Base-by-base conservation (phyloP, 2,329 filamentous ascomycete species). In the Blastomyces silverae region DNA sequence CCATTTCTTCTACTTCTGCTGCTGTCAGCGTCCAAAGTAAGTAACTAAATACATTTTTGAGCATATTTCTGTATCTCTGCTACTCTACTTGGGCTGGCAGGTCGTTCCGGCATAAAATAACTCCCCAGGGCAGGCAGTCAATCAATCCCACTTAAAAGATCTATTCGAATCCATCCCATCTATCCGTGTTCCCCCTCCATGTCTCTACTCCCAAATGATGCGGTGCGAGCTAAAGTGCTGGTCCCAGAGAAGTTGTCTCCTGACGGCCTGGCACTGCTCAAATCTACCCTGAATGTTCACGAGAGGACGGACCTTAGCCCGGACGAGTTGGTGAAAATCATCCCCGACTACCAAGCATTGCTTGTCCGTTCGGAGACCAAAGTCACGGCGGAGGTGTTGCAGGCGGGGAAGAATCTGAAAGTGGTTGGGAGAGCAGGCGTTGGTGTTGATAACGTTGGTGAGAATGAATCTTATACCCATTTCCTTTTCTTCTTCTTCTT, bases 351-450 rank as follows among this genome's bases (percentile, higher is more conserved):
- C 74, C 85, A 92, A 59, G 90, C 88, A 25, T 82, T 93, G 62
- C 89, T 93, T 66, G 87, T 93, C 52, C 87, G 90, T 2, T 92
- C 89, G 48, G 90, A 92, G 77, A 93, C 90, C 1, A 89, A 92
- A 72, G 89, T 93, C 66, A 92, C 88, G 0, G 83, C 87, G 0
- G 79, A 83, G 2, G 81, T 93, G 0, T 81, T 93, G 15, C 77
- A 80, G 15, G 87, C 87, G 1, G 89, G 85, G 11, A 84, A 81
- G 69, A 88, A 85, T 66, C 81, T 93, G 62, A 88, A 89, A 69
- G 90, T 93, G 10, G 89, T 94, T 28, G 90, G 89, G 2, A 82
- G 90, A 66, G 90, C 90, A 15, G 90, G 90, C 15, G 90, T 93
- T 0, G 90, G 89, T 42, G 89, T 93, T 31, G 89, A 93, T 77